Evolutionary conservation across 352 stramenopile species (phyloP).

Genomic region (Pythium rishiriense): DNA sequence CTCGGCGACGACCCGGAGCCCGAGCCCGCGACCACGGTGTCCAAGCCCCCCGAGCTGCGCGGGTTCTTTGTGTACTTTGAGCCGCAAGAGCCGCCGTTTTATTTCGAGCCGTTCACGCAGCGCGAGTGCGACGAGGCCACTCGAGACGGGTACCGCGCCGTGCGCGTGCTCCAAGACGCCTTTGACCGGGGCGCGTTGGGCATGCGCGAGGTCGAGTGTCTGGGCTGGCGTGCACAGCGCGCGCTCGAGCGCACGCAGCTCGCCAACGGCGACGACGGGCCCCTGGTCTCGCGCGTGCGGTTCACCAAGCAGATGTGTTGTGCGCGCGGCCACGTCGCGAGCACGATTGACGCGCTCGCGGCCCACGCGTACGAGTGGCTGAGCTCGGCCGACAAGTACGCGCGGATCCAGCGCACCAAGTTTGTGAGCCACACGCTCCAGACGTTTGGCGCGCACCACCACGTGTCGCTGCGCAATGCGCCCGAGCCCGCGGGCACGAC

Average conservation of each 20-base stretch:
- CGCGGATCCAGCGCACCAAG: constrained; percentile 19
- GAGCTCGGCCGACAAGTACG: constrained; percentile 16
- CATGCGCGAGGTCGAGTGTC: constrained; percentile 18
- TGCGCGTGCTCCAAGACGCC: constrained; percentile 13
- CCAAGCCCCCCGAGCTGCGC: not conserved
- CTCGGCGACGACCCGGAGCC: not conserved
- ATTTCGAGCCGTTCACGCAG: constrained; percentile 25
- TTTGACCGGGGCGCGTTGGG: constrained; percentile 14
- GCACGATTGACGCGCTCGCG: constrained; percentile 6
- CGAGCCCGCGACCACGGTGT: too few species aligned
- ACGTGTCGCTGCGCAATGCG: constrained; percentile 21
- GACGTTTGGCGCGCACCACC: constrained; percentile 2
- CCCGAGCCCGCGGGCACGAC: constrained; percentile 12
- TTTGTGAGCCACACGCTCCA: constrained; percentile 23
- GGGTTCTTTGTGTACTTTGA: constrained; percentile 25
- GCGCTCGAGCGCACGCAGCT: constrained; percentile 4
- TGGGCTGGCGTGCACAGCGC: constrained; percentile 24
- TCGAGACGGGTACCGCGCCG: not conserved
- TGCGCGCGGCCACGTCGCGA: not conserved
- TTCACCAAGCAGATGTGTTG: constrained; percentile 19
- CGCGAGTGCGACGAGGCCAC: constrained; percentile 13
- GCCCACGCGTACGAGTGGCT: constrained; percentile 13
- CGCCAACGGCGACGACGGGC: not conserved
- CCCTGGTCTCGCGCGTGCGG: constrained; percentile 14
- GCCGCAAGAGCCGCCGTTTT: constrained; percentile 21